Evolutionary conservation across 2,329 filamentous ascomycete genomes (phyloP).

Genomic region (Cladosporium sp.): DNA sequence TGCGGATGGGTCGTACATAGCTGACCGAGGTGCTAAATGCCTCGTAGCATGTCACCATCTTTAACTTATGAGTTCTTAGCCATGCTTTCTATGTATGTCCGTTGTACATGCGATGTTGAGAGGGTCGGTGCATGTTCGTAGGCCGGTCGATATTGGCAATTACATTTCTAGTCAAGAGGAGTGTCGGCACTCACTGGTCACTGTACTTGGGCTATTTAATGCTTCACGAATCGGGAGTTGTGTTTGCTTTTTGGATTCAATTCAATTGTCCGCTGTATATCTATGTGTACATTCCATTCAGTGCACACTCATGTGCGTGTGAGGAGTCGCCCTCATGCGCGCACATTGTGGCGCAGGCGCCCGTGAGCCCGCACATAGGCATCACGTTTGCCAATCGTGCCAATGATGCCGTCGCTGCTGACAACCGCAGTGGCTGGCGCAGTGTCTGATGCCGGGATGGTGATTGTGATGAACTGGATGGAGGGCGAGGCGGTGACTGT

Average conservation of each 20-base stretch:
- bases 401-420: not conserved
- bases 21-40: too few relatives aligned
- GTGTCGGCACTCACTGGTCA: not conserved
- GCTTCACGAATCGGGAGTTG: not conserved
- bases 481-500: not conserved
- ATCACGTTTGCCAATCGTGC: not conserved
- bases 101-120: too few relatives aligned
- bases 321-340: too few relatives aligned
- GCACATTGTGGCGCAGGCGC: too few relatives aligned
- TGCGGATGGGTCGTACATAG: too few relatives aligned
- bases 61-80: too few relatives aligned
- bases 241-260: not conserved
- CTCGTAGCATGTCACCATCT: too few relatives aligned
- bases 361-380: not conserved
- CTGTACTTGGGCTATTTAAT: not conserved
- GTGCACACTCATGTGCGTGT: too few relatives aligned
- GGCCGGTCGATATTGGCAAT: too few relatives aligned
- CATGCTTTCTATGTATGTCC: too few relatives aligned
- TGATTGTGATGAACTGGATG: conserved; percentile 1
- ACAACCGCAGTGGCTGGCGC: not conserved
- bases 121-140: too few relatives aligned
- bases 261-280: not conserved
- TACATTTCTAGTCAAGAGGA: not conserved
- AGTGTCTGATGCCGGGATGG: not conserved
- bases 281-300: too few relatives aligned